These are phyloP conservation scores for Talaromyces rugulosus DNA, from an alignment of 2,329 filamentous ascomycete genomes.

Conservation along the genomic window DNA sequence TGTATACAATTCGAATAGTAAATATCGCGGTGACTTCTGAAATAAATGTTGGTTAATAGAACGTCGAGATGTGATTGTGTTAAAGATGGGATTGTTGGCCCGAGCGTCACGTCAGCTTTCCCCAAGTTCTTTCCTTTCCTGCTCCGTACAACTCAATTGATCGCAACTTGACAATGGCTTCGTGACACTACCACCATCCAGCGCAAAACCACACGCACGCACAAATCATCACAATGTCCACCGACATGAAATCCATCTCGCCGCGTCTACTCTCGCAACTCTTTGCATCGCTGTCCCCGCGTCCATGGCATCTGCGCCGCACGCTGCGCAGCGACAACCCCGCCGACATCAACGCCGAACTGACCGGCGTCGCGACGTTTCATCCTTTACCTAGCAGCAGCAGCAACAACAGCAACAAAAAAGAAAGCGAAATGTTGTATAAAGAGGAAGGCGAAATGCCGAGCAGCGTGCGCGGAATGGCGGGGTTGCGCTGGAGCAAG, in stretches of 20 bases:
- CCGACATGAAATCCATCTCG: slow-evolving; percentile 5
- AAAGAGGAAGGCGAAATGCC: slow-evolving; percentile 41
- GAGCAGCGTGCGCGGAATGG: slow-evolving; percentile 18
- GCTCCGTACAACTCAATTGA: too few relatives aligned
- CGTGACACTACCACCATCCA: background rate
- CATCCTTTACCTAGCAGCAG: slow-evolving; percentile 16
- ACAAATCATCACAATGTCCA: background rate
- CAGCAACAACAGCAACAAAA: background rate
- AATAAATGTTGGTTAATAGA: too few relatives aligned
- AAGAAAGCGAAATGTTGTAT: slow-evolving; percentile 31
- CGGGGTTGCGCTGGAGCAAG: slow-evolving; percentile 33
- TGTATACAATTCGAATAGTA: too few relatives aligned
- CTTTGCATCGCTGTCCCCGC: slow-evolving; percentile 6
- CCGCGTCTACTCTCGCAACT: slow-evolving; percentile 9
- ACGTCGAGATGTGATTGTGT: too few relatives aligned
- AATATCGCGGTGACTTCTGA: too few relatives aligned
- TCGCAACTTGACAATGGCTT: background rate
- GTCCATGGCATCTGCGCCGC: slow-evolving; percentile 12
- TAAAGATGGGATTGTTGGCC: background rate
- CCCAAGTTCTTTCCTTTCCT: too few relatives aligned
- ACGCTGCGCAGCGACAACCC: slow-evolving; percentile 36
- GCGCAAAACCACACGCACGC: too few relatives aligned
- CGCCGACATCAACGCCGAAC: slow-evolving; percentile 37
- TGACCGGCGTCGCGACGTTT: slow-evolving; percentile 39
- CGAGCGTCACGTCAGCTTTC: background rate